Base-by-base conservation (phyloP, 805 yeast species). In the Candida vaughaniae region DNA sequence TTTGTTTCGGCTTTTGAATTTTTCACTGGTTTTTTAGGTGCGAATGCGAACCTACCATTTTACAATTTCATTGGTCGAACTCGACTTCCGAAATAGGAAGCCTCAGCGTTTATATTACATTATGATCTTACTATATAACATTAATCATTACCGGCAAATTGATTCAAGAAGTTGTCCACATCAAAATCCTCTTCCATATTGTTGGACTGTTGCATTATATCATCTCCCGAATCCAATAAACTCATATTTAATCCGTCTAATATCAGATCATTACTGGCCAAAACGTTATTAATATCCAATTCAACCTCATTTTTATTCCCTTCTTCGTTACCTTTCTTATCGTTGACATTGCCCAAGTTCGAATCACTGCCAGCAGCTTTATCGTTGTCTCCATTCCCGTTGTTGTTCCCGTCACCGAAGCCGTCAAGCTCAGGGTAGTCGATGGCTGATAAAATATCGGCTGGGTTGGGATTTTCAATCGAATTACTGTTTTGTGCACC, bases 81-180 rank as follows among this genome's bases (percentile, higher is more conserved):
- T 52, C 22, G 63, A 57, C 51, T 60, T 31, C 66, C 61, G 22
- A 30, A 41, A 53, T 39, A 23, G 61, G 65, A 36, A 58, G 44
- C 17, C 18, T 12, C 14, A 25, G 11, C 11, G 25, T 11, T 22
- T 22, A 22, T 22, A 22, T 22, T 22, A 22, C 14, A 26, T 8
- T 26, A 22, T 11, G 25, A 8, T 22, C 8, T 22, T 22, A 11
- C 11, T 22, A 22, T 22, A 22, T 11, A 8, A 22, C 30, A 18
- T 28, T 33, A 60, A 25, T 60, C 64, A 29, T 54, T 55, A 25
- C 56, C 60, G 6, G 72, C 72, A 47, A 66, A 66, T 44, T 68
- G 73, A 43, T 64, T 65, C 40, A 68, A 57, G 40, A 68, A 68
- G 45, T 57, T 64, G 35, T 68, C 74, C 25, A 68, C 74, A 41